Evolutionary conservation across 164 flowering plant species (phyloP).

Genomic region (Sextonia rubra): DNA sequence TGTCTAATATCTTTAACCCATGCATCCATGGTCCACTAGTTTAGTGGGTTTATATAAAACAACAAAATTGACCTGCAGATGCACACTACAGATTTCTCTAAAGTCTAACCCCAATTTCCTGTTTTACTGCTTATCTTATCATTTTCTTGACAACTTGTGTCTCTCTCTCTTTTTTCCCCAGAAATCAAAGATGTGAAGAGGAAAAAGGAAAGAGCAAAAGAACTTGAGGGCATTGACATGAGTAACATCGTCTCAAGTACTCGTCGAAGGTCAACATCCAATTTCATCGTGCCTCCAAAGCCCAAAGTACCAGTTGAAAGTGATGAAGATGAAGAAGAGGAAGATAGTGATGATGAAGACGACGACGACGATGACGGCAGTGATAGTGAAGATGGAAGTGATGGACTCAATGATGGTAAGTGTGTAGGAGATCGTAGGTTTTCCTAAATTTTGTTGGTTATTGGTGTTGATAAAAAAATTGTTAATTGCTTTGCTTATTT

Average conservation of each 20-base stretch:
- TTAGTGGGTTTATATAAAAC: too few relatives aligned
- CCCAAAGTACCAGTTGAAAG: conserved; percentile 45
- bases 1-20: too few relatives aligned
- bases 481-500: not conserved
- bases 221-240: conserved; percentile 93
- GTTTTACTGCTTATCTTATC: not conserved
- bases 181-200: conserved; percentile 77
- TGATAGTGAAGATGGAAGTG: conserved; percentile 32
- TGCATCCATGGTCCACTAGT: too few relatives aligned
- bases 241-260: conserved; percentile 82
- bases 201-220: conserved; percentile 79
- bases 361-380: conserved; percentile 34
- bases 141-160: not conserved
- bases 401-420: conserved; percentile 44
- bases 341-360: conserved; percentile 35
- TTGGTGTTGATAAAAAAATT: not conserved
- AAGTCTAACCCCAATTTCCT: not conserved
- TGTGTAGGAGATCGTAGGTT: not conserved
- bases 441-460: not conserved
- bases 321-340: conserved; percentile 34
- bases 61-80: too few relatives aligned
- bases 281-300: conserved; percentile 45
- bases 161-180: conserved; percentile 18
- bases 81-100: not conserved
- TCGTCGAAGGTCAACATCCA: conserved; percentile 66